These are phyloP conservation scores for Chlorella vulgaris DNA, from an alignment of 139 green algal genomes.

Conservation along the genomic window DNA sequence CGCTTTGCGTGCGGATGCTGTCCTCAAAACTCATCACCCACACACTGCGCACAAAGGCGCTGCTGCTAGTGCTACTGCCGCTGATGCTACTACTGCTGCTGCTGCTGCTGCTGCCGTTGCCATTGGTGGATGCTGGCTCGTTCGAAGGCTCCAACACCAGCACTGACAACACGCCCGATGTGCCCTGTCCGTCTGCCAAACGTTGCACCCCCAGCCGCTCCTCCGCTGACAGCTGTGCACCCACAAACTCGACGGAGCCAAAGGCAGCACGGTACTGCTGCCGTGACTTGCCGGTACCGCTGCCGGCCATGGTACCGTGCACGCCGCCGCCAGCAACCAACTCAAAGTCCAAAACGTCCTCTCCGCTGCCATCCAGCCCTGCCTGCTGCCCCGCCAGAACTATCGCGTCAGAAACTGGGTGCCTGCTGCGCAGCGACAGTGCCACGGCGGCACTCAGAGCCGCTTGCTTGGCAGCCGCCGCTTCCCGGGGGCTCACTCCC, in stretches of 20 bases:
- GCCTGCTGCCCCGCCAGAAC: conserved; percentile 1
- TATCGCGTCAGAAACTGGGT: conserved; percentile 60
- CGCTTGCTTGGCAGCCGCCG: background rate
- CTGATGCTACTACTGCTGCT: background rate
- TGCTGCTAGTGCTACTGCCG: conserved; percentile 23
- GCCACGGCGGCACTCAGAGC: conserved; percentile 48
- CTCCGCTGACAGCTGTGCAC: background rate
- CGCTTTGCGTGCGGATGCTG: conserved; percentile 56
- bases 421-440: conserved; percentile 47
- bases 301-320: background rate
- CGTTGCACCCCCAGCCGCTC: background rate
- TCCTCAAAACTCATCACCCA: conserved; percentile 78
- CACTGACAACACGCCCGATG: conserved; percentile 26
- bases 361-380: background rate
- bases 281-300: background rate
- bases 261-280: conserved; percentile 45
- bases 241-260: conserved; percentile 64
- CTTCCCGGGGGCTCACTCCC: background rate
- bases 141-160: conserved; percentile 35
- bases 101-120: conserved; percentile 22
- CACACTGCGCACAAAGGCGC: background rate
- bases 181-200: background rate
- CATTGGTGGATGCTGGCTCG: conserved; percentile 7
- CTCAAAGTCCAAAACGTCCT: conserved; percentile 48
- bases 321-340: conserved; percentile 54